Evolutionary conservation across 108 stramenopile genomes (phyloP), one percentile per base, ranked within the genome.

Genomic region (Discostella pseudostelligera): DNA sequence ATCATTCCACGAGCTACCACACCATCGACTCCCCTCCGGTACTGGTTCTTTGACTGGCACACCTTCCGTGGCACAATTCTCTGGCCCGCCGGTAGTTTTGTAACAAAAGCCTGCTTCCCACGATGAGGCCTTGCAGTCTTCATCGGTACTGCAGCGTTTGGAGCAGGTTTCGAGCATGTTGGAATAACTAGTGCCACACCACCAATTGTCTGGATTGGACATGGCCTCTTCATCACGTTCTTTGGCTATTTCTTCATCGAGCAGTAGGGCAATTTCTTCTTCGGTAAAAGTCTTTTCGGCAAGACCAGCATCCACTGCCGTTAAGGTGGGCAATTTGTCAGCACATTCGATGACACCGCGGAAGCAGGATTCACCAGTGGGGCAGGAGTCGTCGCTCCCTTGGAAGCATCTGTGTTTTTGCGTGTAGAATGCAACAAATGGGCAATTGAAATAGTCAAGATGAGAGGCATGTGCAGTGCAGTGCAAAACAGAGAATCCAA

Each of bases 161-260:
- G 28, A 19, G 49, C 75, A 76, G 8, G 44, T 69, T 35, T 76
- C 75, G 17, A 76, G 16, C 75, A 76, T 76, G 46, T 76, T 62
- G 20, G 57, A 16, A 67, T 67, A 76, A 13, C 36, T 40, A 1
- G 67, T 43, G 2, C 75, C 75, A 26, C 75, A 76, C 75, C 75
- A 76, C 75, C 75, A 76, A 44, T 76, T 76, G 11, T 50, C 19
- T 9, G 67, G 62, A 43, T 76, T 56, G 32, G 28, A n/a, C 75
- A 76, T 76, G 13, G 67, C 67, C 56, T 28, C 39, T 29, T 67
- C 75, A 17, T 62, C 75, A 2, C 55, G 37, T 46, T 68, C 39
- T 42, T 69, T 49, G 19, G 20, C 46, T 20, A 53, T 24, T 24
- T 57, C 62, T 49, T 69, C 67, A 16, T 39, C 56, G 17, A 76